These are phyloP conservation scores for Colletotrichum endophyticum DNA, from an alignment of 2,329 filamentous ascomycete genomes.

Conservation along the genomic window DNA sequence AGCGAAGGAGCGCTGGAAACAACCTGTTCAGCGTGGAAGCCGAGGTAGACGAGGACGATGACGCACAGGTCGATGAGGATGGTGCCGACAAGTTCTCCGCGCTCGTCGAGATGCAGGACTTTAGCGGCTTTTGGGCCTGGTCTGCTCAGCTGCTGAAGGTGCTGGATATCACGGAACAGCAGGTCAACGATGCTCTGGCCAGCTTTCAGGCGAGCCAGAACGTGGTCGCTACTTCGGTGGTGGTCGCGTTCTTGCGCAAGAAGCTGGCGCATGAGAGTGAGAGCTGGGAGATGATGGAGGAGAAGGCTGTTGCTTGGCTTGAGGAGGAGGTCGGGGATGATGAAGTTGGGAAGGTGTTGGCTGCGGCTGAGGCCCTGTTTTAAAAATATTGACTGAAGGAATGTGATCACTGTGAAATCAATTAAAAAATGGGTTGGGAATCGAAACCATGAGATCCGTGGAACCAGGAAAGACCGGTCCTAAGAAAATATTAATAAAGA, in stretches of 20 bases:
- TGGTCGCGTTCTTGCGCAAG: constrained; percentile 53
- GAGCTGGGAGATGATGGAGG: constrained; percentile 68
- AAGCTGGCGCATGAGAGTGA: constrained; percentile 51
- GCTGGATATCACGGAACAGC: constrained; percentile 24
- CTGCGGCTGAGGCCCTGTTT: not conserved
- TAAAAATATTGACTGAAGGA: not conserved
- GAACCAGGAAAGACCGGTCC: not conserved
- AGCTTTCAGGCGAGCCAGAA: not conserved
- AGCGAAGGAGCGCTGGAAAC: not conserved
- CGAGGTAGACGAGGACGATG: not conserved
- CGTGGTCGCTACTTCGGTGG: constrained; percentile 39
- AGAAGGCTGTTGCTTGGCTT: constrained; percentile 63
- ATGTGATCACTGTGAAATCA: not conserved
- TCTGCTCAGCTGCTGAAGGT: constrained; percentile 29
- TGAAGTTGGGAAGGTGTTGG: not conserved
- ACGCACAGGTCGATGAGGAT: not conserved
- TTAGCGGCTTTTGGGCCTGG: constrained; percentile 58
- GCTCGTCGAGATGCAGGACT: constrained; percentile 60
- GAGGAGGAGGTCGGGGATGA: not conserved
- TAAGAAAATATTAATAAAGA: accelerated
- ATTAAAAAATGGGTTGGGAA: too few species aligned
- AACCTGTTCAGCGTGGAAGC: not conserved
- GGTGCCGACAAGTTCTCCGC: constrained; percentile 35
- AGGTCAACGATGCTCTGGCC: not conserved
- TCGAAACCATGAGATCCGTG: accelerated